Conservation (phyloP, 192 early-diverging fungal genomes). For the Coemansia sp. region DNA sequence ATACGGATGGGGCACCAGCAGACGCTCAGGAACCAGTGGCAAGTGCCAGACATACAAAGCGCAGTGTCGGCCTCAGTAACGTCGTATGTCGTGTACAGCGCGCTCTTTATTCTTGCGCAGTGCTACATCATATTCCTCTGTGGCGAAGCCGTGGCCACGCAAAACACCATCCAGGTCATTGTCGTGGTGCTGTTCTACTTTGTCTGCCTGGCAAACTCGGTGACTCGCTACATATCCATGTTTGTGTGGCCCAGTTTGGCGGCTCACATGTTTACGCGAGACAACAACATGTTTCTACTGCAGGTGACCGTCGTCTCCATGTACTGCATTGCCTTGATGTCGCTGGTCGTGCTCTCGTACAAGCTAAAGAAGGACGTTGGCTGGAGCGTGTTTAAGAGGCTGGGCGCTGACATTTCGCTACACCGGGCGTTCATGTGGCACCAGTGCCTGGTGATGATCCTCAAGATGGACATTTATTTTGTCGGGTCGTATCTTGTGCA, state of each 20-base stretch:
- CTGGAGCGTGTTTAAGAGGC: slow-evolving; percentile 49
- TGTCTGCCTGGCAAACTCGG: slow-evolving; percentile 25
- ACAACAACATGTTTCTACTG: slow-evolving; percentile 39
- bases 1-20: slow-evolving; percentile 10
- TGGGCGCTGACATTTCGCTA: slow-evolving; percentile 49
- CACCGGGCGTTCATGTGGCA: slow-evolving; percentile 48
- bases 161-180: slow-evolving; percentile 48
- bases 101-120: slow-evolving; percentile 46
- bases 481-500: slow-evolving; percentile 47
- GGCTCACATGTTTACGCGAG: slow-evolving; percentile 30
- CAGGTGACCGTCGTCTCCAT: slow-evolving; percentile 31
- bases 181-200: slow-evolving; percentile 46
- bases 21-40: slow-evolving; percentile 24
- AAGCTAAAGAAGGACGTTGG: slow-evolving; percentile 54
- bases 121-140: slow-evolving; percentile 43
- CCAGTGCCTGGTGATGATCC: slow-evolving; percentile 43
- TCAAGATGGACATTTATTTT: slow-evolving; percentile 50
- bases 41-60: slow-evolving; percentile 30
- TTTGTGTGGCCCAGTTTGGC: slow-evolving; percentile 35
- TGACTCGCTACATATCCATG: slow-evolving; percentile 29
- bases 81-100: slow-evolving; percentile 46
- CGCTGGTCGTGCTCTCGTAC: slow-evolving; percentile 33
- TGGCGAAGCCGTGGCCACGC: slow-evolving; percentile 31
- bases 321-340: slow-evolving; percentile 26
- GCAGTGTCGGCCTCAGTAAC: slow-evolving; percentile 37